These are phyloP conservation scores for Bryoerythrophyllum caledonicum DNA, from an alignment of 225 moss, liverwort and hornwort genomes.

Conservation along the genomic window DNA sequence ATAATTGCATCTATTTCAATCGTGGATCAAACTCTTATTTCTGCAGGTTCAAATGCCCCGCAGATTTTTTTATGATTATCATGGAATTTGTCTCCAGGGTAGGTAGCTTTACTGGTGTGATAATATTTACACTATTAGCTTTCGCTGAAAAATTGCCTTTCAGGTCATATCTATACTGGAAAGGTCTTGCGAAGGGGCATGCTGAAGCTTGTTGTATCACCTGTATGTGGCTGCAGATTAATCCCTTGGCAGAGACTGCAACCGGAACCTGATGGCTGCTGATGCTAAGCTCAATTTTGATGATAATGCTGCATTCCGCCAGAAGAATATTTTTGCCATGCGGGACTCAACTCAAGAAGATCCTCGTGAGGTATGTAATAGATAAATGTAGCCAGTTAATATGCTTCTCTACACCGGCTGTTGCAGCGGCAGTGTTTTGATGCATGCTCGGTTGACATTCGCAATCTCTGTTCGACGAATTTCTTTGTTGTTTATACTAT, in stretches of 20 bases:
- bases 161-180: constrained; percentile 2
- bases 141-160: neutral
- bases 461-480: neutral
- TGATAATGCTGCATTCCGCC: constrained; percentile 88
- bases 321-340: constrained; percentile 81
- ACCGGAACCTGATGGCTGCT: constrained; percentile 75
- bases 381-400: neutral
- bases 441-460: neutral
- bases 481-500: neutral
- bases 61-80: constrained; percentile 4
- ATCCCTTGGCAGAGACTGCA: constrained; percentile 90
- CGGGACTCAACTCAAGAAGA: constrained; percentile 93
- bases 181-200: neutral
- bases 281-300: constrained; percentile 99
- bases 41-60: neutral
- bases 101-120: neutral
- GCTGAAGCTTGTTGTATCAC: neutral
- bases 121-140: neutral
- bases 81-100: neutral
- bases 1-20: constrained; percentile 7
- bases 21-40: neutral
- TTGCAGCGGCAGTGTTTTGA: neutral
- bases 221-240: constrained; percentile 51
- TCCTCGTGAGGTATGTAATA: constrained; percentile 75
- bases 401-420: constrained; percentile 3